Evolutionary conservation across 345 rosid species (phyloP), one percentile per base, ranked within the genome.

Genomic region (Zanthoxylum bungeanum): DNA sequence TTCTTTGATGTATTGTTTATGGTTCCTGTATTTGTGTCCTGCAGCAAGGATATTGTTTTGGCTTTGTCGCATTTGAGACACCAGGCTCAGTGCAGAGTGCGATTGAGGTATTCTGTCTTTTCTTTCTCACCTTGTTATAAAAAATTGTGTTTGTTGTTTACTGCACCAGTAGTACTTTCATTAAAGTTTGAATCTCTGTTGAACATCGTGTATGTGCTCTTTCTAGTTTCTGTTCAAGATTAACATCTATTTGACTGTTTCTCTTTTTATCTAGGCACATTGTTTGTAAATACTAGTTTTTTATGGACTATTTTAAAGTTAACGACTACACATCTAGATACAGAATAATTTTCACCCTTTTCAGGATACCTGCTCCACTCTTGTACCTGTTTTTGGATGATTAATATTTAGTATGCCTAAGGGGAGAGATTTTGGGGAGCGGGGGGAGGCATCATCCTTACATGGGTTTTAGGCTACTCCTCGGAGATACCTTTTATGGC

Each of bases 51-150:
- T 84, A 79, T 25, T 84, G 91, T 77, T 89, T 87, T 81, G 92
- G 95, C 30, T 89, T 87, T 78, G 90, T 89, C 44, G 95, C 88
- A 73, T 89, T 89, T 71, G 89, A 85, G 79, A 72, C 60, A 6
- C 68, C 71, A 10, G 74, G 69, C 66, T 82, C 93, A 49, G 77
- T 85, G 87, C 85, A 68, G 25, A 78, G 76, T 76, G 93, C 93
- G 56, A 75, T 89, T 49, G 80, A 83, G 93, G 93, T 88, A 88
- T 40, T 33, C 25, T 46, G 65, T 63, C 37, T 17, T 69, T 21
- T 46, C 46, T 42, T 66, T 49, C 7, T 75, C 24, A 40, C 17
- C 21, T 17, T 60, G 60, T 9, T 73, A 39, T 51, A 72, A 17
- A 27, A 60, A 46, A 36, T 65, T 64, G 21, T 60, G 49, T 49